Evolutionary conservation across 2,329 filamentous ascomycete genomes (phyloP).

Genomic region (Graphilbum fragrans): DNA sequence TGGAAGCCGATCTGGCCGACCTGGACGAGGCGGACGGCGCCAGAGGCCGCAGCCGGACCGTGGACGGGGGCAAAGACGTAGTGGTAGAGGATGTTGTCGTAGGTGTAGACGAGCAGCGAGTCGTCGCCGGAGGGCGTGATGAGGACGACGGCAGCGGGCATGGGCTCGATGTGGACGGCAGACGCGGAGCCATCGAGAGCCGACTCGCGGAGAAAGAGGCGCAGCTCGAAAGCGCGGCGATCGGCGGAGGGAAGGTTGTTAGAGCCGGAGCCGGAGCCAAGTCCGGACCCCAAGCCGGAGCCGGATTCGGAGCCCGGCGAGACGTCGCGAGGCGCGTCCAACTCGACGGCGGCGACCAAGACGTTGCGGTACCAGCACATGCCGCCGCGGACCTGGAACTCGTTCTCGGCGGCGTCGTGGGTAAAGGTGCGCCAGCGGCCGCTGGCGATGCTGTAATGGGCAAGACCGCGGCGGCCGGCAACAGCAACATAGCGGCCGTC

Average conservation of each 20-base stretch:
- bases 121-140: slow-evolving; percentile 85
- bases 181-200: slow-evolving; percentile 61
- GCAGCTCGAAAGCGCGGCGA: slow-evolving; percentile 57
- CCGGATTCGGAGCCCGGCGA: too few relatives aligned
- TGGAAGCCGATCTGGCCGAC: slow-evolving; percentile 98
- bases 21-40: slow-evolving; percentile 59
- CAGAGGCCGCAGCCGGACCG: slow-evolving; percentile 18
- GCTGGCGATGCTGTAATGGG: slow-evolving; percentile 91
- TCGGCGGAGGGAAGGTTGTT: too few relatives aligned
- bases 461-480: slow-evolving; percentile 83
- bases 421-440: slow-evolving; percentile 93
- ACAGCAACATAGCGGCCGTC: slow-evolving; percentile 92
- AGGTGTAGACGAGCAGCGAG: slow-evolving; percentile 90
- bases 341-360: slow-evolving; percentile 85
- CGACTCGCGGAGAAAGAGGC: slow-evolving; percentile 84
- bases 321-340: too few relatives aligned
- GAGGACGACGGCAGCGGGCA: slow-evolving; percentile 80
- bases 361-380: slow-evolving; percentile 99
- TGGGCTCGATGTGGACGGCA: slow-evolving; percentile 61
- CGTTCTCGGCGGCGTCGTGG: slow-evolving; percentile 69
- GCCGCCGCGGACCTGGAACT: slow-evolving; percentile 83
- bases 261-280: too few relatives aligned
- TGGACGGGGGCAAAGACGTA: slow-evolving; percentile 70
- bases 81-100: slow-evolving; percentile 91
- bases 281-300: too few relatives aligned